Evolutionary conservation across 495 filamentous ascomycete genomes (phyloP).

Genomic region (Bryoglossum gracile): DNA sequence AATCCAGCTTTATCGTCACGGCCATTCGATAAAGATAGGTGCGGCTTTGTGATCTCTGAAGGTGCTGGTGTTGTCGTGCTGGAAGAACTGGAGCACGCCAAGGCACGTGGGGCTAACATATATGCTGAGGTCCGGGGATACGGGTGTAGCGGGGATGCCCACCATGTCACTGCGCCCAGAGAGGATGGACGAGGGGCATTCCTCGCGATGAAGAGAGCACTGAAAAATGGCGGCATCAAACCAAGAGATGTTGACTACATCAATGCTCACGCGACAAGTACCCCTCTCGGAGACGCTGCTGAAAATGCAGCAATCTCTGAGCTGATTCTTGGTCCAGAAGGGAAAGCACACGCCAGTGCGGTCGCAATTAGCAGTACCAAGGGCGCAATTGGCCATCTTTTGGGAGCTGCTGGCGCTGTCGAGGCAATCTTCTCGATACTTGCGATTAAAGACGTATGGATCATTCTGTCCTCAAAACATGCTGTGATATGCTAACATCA

Average conservation of each 20-base stretch:
- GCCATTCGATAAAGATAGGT: conserved; percentile 77
- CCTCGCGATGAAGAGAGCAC: conserved; percentile 76
- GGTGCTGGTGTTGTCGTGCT: conserved; percentile 82
- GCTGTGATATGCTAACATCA: conserved; percentile 15
- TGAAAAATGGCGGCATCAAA: conserved; percentile 61
- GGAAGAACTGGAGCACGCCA: conserved; percentile 87
- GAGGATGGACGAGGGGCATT: conserved; percentile 73
- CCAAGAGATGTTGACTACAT: conserved; percentile 79
- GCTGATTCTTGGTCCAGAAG: conserved; percentile 67
- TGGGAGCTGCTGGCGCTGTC: conserved; percentile 84
- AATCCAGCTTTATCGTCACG: conserved; percentile 66
- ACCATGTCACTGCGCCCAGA: conserved; percentile 87
- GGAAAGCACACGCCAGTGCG: conserved; percentile 50
- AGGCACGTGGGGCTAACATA: conserved; percentile 66
- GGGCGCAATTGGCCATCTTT: conserved; percentile 84
- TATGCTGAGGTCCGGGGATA: conserved; percentile 90
- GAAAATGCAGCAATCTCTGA: conserved; percentile 79
- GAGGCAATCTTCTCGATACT: conserved; percentile 81
- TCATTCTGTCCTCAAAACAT: neutral
- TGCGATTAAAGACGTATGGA: conserved; percentile 48
- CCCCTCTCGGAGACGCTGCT: conserved; percentile 74
- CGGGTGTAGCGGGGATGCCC: conserved; percentile 77
- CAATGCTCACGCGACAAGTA: conserved; percentile 93
- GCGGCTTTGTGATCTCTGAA: conserved; percentile 89
- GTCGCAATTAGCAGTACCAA: conserved; percentile 90